Evolutionary conservation across 768 basidiomycete species (phyloP).

Genomic region (Dictyophora rubrovolvata): DNA sequence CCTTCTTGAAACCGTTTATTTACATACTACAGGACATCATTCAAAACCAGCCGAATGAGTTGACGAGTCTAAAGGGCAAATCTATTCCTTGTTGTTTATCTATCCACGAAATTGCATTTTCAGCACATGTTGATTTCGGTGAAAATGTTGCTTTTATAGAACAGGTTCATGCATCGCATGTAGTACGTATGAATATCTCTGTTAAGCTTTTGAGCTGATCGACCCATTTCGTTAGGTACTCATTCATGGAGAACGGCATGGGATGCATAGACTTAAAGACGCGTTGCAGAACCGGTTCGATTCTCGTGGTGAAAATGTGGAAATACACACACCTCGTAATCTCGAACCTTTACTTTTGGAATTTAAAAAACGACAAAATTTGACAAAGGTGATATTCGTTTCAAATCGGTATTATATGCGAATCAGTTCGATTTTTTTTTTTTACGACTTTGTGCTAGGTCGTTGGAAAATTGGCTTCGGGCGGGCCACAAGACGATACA

Average conservation of each 20-base stretch:
- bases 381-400: not conserved
- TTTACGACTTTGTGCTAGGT: constrained; percentile 45
- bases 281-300: constrained; percentile 86
- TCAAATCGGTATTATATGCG: not conserved
- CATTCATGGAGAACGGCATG: constrained; percentile 93
- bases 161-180: constrained; percentile 81
- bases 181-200: constrained; percentile 41
- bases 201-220: not conserved
- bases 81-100: constrained; percentile 84
- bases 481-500: constrained; percentile 62
- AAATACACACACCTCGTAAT: constrained; percentile 93
- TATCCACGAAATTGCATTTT: constrained; percentile 95
- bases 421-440: no score
- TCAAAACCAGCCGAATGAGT: constrained; percentile 83
- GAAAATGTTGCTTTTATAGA: constrained; percentile 98
- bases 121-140: constrained; percentile 93
- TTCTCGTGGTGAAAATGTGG: constrained; percentile 88
- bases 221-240: constrained; percentile 50
- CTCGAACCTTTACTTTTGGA: constrained; percentile 82
- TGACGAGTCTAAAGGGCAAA: constrained; percentile 67
- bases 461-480: constrained; percentile 80
- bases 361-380: constrained; percentile 93
- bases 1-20: not conserved
- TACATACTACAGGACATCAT: constrained; percentile 67
- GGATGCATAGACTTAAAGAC: constrained; percentile 83